A percentile compares a stretch with the other conserved stretches of the same genome.
Conservation (phyloP, 371 early-diverging fungal genomes). For the Mucor irregularis region DNA sequence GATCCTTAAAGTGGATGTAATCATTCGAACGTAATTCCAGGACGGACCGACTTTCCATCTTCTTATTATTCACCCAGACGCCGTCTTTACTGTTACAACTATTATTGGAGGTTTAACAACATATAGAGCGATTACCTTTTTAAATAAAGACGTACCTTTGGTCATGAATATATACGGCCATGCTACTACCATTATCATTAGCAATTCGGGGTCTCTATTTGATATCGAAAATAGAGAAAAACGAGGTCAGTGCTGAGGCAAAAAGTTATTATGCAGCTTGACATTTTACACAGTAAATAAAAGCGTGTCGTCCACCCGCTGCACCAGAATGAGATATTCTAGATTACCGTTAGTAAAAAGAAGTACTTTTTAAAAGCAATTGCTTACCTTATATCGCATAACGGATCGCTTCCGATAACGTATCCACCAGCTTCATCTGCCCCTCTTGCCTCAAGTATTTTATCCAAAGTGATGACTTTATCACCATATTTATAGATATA, state of each 20-base stretch:
- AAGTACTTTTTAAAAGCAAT: neutral
- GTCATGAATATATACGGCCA: neutral
- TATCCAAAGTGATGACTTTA: slow-evolving; percentile 1
- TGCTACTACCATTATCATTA: neutral
- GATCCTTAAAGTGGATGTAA: slow-evolving; percentile 14
- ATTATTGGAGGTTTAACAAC: neutral
- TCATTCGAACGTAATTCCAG: slow-evolving; percentile 1
- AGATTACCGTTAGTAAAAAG: neutral
- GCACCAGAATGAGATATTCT: neutral
- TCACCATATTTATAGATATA: slow-evolving; percentile 1
- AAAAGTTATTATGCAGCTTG: neutral
- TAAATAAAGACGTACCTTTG: neutral
- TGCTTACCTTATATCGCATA: slow-evolving; percentile 14
- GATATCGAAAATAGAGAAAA: neutral
- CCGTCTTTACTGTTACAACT: slow-evolving; percentile 5
- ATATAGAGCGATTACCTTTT: neutral
- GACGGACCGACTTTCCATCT: neutral
- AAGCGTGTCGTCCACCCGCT: neutral
- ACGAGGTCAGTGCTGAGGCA: neutral
- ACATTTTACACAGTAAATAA: slow-evolving; percentile 3
- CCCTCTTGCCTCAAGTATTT: neutral
- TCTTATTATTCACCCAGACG: slow-evolving; percentile 10
- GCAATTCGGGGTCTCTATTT: slow-evolving; percentile 1
- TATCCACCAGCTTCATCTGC: slow-evolving; percentile 6
- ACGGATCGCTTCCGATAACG: slow-evolving; percentile 1